Evolutionary conservation across 345 rosid genomes (phyloP), one percentile per base, ranked within the genome.

Genomic region (Kernera saxatilis): DNA sequence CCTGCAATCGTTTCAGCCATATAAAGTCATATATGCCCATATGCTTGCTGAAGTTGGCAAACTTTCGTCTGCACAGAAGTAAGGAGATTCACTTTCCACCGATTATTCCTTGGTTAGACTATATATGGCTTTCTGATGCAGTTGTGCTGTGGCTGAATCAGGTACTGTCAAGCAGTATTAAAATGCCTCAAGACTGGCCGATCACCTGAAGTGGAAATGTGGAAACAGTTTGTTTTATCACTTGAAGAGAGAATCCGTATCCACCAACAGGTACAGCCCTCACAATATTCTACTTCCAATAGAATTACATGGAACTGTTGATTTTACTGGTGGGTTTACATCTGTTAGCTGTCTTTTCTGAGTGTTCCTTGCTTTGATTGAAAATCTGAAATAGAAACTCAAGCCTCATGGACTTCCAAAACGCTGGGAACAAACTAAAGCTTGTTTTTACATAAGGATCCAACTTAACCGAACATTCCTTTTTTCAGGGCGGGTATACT

Each of bases 21-120:
- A 95, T 70, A 95, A 95, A 80, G 71, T 95, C 73, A 62, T 95
- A 59, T 95, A 95, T 82, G 99, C 99, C n/a, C 76, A 86, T 82
- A 95, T 95, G 99, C 84, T 95, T 64, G 92, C 91, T 69, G 99
- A 95, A 86, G 88, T 92, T 49, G 99, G 99, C 70, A 95, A 79
- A 81, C 82, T 92, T 78, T 83, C 98, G n/a, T 88, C 86, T 65
- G 92, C 99, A 55, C 74, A 87, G 43, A 95, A 88, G 99, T 95
- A 87, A 84, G 99, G 10, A 66, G 36, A 76, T 46, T 63, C 30
- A 55, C 66, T 70, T 53, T 48, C 33, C 59, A 46, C 33, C 22
- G 30, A 14, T 5, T 69, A 27, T n/a, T 75, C 27, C 29, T 75
- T 19, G 33, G 27, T 32, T 48, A 71, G 67, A 63, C 67, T 70